phyloP scores from a whole-genome alignment of 2,329 filamentous ascomycete species.

The Venturia nashicola region DNA sequence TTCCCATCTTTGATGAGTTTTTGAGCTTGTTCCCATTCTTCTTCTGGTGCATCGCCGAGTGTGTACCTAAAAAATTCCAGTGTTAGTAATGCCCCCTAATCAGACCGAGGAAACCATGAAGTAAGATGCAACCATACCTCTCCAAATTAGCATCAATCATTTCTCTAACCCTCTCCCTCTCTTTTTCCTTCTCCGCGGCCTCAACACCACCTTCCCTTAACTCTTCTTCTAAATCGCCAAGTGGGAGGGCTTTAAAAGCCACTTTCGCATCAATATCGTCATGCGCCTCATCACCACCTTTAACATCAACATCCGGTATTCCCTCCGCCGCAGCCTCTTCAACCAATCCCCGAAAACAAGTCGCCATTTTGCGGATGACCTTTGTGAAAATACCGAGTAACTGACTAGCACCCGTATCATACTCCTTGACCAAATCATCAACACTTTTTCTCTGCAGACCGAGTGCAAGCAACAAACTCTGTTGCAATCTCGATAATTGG shows the following conservation, averaged over 20 bases:
- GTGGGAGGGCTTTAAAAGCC: constrained; percentile 54
- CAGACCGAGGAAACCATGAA: too few relatives aligned
- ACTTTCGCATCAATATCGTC: constrained; percentile 46
- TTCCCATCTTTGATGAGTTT: constrained; percentile 54
- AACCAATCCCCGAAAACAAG: constrained; percentile 63
- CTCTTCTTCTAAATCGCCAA: constrained; percentile 70
- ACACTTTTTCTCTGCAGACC: constrained; percentile 85
- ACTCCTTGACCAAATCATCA: constrained; percentile 66
- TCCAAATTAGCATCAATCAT: constrained; percentile 88
- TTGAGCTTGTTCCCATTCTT: constrained; percentile 53
- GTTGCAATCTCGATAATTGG: constrained; percentile 69
- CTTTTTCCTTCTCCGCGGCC: constrained; percentile 57
- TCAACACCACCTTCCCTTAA: constrained; percentile 73
- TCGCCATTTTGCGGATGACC: constrained; percentile 75
- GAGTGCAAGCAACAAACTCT: constrained; percentile 76
- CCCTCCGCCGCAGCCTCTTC: constrained; percentile 48
- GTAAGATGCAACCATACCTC: constrained; percentile 36
- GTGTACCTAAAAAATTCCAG: constrained; percentile 25
- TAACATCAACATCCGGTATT: constrained; percentile 33
- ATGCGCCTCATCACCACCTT: constrained; percentile 37
- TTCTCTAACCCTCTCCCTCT: constrained; percentile 71
- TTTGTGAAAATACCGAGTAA: constrained; percentile 96
- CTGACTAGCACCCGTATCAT: constrained; percentile 62
- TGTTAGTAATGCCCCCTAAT: not conserved
- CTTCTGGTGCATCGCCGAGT: constrained; percentile 32